Conservation (phyloP, 305 asterid genomes). For the Nicotiana rustica region DNA sequence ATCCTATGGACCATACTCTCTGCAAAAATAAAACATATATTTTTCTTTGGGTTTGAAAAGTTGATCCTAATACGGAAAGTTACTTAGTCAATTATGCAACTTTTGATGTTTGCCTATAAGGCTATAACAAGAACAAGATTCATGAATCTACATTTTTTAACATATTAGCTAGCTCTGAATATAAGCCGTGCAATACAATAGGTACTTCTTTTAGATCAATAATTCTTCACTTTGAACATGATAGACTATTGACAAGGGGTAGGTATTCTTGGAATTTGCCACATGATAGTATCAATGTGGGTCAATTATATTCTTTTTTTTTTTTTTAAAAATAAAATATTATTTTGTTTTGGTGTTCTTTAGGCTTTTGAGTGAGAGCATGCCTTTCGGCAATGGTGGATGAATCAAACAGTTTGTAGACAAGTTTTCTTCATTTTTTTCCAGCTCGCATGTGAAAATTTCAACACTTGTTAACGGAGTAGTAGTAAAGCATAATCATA, state of each 20-base stretch:
- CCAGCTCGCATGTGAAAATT: background rate
- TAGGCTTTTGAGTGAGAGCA: conserved; percentile 30
- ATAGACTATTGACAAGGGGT: conserved; percentile 24
- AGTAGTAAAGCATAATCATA: conserved; percentile 26
- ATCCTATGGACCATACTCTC: conserved; percentile 35
- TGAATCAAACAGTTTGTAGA: conserved; percentile 34
- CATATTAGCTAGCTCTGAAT: background rate
- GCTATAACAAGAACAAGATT: conserved; percentile 27
- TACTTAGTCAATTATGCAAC: conserved; percentile 32
- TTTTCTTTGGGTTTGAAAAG: conserved; percentile 23
- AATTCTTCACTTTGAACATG: conserved; percentile 31
- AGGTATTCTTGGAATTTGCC: conserved; percentile 20
- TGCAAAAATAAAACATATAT: background rate
- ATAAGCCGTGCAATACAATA: conserved; percentile 34
- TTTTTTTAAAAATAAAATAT: background rate
- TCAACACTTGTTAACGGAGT: conserved; percentile 45
- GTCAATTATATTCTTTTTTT: background rate
- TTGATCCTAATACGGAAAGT: conserved; percentile 35
- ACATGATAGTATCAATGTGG: conserved; percentile 3
- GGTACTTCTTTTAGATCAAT: conserved; percentile 35
- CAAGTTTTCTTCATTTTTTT: background rate
- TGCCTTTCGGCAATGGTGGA: conserved; percentile 55
- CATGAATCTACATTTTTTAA: conserved; percentile 40
- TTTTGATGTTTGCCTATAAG: conserved; percentile 22
- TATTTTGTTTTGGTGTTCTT: background rate